Conservation (phyloP, 2,329 filamentous ascomycete genomes). For the Penicillium sclerotigenum region DNA sequence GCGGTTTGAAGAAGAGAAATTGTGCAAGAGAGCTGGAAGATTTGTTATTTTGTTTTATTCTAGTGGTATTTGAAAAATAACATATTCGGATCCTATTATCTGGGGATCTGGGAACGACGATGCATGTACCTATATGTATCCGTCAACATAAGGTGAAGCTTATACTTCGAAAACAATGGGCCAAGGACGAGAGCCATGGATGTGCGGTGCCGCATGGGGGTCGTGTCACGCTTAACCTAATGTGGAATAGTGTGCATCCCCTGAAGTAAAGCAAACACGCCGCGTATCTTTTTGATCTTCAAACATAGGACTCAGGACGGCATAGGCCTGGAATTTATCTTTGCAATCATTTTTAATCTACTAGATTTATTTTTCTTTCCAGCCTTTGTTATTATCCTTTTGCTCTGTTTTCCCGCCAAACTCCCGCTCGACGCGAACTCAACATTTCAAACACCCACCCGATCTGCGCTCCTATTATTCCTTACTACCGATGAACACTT, state of each 20-base stretch:
- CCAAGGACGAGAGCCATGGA: conserved; percentile 13
- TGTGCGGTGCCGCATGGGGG: conserved; percentile 19
- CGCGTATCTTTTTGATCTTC: conserved; percentile 20
- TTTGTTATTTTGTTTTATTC: neutral
- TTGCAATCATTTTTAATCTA: conserved; percentile 18
- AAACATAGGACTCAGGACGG: conserved; percentile 1
- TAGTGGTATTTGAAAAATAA: neutral
- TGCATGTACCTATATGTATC: neutral
- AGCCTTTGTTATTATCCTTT: neutral
- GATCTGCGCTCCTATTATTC: conserved; percentile 16
- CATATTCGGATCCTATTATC: neutral
- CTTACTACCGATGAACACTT: conserved; percentile 33
- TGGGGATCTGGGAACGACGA: neutral
- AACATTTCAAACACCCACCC: conserved; percentile 15
- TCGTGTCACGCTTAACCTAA: conserved; percentile 16
- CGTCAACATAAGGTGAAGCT: neutral
- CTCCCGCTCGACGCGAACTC: conserved; percentile 17
- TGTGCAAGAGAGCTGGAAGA: neutral
- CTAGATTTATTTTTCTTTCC: conserved; percentile 8
- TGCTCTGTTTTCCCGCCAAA: conserved; percentile 1
- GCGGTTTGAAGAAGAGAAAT: conserved; percentile 24
- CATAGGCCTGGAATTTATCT: conserved; percentile 7
- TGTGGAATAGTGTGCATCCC: conserved; percentile 19
- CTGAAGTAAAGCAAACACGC: conserved; percentile 26
- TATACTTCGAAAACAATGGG: conserved; percentile 6